phyloP scores from a whole-genome alignment of 2,329 filamentous ascomycete species.

The Aspergillus caelatus region DNA sequence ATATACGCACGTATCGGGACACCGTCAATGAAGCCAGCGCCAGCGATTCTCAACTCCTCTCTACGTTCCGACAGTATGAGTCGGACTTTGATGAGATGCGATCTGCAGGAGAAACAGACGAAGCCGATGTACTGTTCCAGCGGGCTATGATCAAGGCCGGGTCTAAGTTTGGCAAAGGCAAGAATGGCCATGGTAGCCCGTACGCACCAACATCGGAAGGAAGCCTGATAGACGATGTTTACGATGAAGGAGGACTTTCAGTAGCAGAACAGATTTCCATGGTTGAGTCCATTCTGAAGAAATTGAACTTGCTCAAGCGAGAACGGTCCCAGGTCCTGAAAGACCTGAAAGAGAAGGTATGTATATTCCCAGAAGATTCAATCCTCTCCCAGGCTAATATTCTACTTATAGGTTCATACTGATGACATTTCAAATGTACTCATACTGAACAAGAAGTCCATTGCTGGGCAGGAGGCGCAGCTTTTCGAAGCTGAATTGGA shows the following conservation, averaged over 20 bases:
- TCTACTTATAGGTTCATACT: conserved; percentile 71
- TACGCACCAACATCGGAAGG: conserved; percentile 62
- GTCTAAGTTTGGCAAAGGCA: conserved; percentile 57
- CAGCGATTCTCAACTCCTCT: conserved; percentile 81
- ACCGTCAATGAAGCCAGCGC: conserved; percentile 86
- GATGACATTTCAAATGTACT: conserved; percentile 98
- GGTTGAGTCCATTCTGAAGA: conserved; percentile 89
- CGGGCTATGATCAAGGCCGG: conserved; percentile 79
- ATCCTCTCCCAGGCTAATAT: conserved; percentile 3
- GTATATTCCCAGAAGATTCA: conserved; percentile 19
- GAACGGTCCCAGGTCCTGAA: conserved; percentile 91
- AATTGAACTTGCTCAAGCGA: conserved; percentile 86
- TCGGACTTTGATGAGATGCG: conserved; percentile 94
- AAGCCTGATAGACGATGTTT: conserved; percentile 88
- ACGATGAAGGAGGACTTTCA: conserved; percentile 76
- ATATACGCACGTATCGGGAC: conserved; percentile 84
- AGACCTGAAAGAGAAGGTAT: conserved; percentile 95
- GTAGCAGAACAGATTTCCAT: conserved; percentile 86
- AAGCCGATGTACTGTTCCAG: conserved; percentile 87
- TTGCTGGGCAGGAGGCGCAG: conserved; percentile 86
- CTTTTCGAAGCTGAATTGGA: conserved; percentile 96
- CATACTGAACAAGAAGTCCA: conserved; percentile 96
- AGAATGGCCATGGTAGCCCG: conserved; percentile 65
- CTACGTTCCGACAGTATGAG: conserved; percentile 83
- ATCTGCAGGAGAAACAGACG: conserved; percentile 79